phyloP scores from a whole-genome alignment of 208 protist species.

The Acanthamoeba royreba region DNA sequence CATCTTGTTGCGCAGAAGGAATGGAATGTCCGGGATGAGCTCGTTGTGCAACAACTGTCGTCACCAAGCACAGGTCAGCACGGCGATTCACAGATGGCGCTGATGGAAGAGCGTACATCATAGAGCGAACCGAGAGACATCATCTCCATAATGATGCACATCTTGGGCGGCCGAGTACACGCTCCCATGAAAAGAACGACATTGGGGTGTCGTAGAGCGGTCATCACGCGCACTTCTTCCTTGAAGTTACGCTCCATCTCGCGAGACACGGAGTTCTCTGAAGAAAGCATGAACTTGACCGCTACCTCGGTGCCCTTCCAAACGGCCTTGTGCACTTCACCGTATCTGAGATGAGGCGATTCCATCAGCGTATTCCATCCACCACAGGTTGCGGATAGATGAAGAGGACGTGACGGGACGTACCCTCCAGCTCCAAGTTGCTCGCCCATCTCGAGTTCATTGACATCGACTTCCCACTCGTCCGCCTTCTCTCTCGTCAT shows the following conservation, averaged over 20 bases:
- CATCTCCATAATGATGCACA: neutral
- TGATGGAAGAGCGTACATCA: neutral
- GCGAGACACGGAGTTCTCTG: neutral
- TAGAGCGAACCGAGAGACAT: neutral
- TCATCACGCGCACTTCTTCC: neutral
- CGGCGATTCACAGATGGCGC: neutral
- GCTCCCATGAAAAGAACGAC: neutral
- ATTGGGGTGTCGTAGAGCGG: neutral
- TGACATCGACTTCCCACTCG: constrained; percentile 25
- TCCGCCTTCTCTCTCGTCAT: neutral
- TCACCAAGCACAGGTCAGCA: neutral
- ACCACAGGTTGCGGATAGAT: neutral
- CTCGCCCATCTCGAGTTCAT: constrained; percentile 30
- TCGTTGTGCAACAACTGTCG: neutral
- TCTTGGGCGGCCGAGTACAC: neutral
- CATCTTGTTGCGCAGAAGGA: neutral
- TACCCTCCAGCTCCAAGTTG: constrained; percentile 11
- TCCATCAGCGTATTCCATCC: neutral
- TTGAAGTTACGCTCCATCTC: neutral
- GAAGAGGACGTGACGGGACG: no score
- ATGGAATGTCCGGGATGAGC: neutral
- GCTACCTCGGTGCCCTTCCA: constrained; percentile 12
- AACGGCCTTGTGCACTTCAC: neutral
- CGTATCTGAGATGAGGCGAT: neutral
- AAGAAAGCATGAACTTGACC: neutral